Conservation (phyloP, 139 green algal species). For the Axilococcus clingmanii region DNA sequence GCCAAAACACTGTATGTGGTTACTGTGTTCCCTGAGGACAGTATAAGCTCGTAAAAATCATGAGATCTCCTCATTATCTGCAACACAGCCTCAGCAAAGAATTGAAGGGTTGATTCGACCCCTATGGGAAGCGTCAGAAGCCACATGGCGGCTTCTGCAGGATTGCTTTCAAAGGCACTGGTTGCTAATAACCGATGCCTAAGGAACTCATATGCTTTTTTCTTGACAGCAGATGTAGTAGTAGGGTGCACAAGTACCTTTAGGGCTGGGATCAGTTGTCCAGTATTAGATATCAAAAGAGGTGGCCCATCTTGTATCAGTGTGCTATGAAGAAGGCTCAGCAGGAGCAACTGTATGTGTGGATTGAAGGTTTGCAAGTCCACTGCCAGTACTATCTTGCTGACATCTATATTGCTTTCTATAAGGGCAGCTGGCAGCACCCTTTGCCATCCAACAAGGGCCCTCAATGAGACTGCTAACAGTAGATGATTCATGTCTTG, state of each 20-base stretch:
- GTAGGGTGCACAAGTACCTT: neutral
- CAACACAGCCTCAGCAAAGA: conserved; percentile 30
- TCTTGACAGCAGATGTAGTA: conserved; percentile 5
- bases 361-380: neutral
- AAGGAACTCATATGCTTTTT: conserved; percentile 4
- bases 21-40: neutral
- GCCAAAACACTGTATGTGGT: conserved; percentile 25
- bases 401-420: conserved; percentile 29
- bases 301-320: neutral
- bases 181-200: conserved; percentile 5
- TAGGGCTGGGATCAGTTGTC: conserved; percentile 13
- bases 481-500: conserved; percentile 13
- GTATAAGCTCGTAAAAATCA: conserved; percentile 12
- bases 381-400: conserved; percentile 26
- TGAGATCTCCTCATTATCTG: conserved; percentile 22
- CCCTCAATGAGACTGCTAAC: conserved; percentile 17
- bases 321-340: conserved; percentile 2
- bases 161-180: conserved; percentile 12
- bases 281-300: neutral
- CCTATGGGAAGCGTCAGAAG: conserved; percentile 18
- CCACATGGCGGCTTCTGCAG: conserved; percentile 31
- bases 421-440: conserved; percentile 27
- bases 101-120: neutral
- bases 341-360: conserved; percentile 14
- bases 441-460: conserved; percentile 19